phyloP scores from a whole-genome alignment of 768 basidiomycete genomes.

The Naganishia vishniacii region DNA sequence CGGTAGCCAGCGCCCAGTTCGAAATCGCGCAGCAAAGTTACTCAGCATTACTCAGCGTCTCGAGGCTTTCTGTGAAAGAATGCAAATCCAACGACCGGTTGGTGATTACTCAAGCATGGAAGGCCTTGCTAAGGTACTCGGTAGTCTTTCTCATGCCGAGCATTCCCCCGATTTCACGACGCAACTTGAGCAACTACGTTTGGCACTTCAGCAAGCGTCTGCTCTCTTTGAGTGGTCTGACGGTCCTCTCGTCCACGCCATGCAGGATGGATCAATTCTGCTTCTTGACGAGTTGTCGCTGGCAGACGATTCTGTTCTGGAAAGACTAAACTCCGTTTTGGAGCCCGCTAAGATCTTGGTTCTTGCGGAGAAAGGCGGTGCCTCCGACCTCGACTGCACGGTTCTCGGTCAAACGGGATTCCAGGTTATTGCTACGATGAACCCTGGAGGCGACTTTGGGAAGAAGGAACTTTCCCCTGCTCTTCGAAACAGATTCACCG shows the following conservation, averaged over 20 bases:
- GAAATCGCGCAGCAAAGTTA: constrained; percentile 59
- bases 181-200: background rate
- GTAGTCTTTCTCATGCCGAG: background rate
- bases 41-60: background rate
- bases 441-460: constrained; percentile 97
- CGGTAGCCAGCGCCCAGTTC: constrained; percentile 81
- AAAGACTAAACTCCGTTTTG: constrained; percentile 93
- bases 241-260: constrained; percentile 89
- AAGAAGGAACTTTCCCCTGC: constrained; percentile 98
- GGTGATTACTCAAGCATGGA: constrained; percentile 12
- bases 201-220: constrained; percentile 11
- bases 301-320: constrained; percentile 95
- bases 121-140: background rate
- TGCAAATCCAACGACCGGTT: background rate
- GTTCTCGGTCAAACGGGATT: constrained; percentile 66
- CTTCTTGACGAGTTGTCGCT: constrained; percentile 94
- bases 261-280: constrained; percentile 77
- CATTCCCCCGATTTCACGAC: background rate
- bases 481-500: constrained; percentile 92
- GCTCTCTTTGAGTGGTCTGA: constrained; percentile 95
- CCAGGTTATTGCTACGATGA: constrained; percentile 95
- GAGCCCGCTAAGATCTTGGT: constrained; percentile 83
- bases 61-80: background rate
- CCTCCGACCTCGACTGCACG: constrained; percentile 61
- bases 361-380: constrained; percentile 84